phyloP scores from a whole-genome alignment of 2,329 filamentous ascomycete species.

The Calonectria pauciramosa region DNA sequence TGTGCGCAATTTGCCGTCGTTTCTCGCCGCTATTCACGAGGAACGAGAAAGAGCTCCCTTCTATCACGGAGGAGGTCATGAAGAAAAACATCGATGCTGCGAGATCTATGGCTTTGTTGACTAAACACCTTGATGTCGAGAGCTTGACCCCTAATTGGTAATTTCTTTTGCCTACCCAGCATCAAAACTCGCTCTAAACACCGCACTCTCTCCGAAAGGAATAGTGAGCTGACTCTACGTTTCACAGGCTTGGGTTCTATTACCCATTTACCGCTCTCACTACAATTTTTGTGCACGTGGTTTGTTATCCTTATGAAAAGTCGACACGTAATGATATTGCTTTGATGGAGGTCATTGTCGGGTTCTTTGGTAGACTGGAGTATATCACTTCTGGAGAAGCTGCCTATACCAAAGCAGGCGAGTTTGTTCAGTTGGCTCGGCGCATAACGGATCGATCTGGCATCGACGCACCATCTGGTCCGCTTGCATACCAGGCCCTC shows the following conservation, averaged over 20 bases:
- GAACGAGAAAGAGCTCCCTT: background rate
- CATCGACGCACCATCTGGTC: no score
- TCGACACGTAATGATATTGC: constrained; percentile 13
- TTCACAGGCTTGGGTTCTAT: constrained; percentile 3
- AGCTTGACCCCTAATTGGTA: constrained; percentile 21
- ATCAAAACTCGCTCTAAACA: background rate
- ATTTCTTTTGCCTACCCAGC: background rate
- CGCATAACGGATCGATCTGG: background rate
- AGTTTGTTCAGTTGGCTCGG: constrained; percentile 18
- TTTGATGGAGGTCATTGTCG: constrained; percentile 19
- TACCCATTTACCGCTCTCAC: constrained; percentile 16
- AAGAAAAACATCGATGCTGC: constrained; percentile 5
- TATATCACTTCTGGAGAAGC: constrained; percentile 21
- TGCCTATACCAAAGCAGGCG: constrained; percentile 21
- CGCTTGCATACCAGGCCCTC: no score
- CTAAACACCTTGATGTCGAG: constrained; percentile 17
- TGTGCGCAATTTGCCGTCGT: constrained; percentile 3
- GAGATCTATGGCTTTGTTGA: constrained; percentile 13
- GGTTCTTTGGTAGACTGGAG: constrained; percentile 22
- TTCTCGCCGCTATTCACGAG: constrained; percentile 8
- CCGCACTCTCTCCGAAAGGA: background rate
- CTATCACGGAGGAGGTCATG: background rate
- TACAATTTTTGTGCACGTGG: constrained; percentile 5
- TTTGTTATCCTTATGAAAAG: background rate
- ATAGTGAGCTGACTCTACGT: background rate